Percentiles rank a stretch among this genome's conserved stretches.
Evolutionary conservation across 129 eudicot genomes (phyloP).

Genomic region (Artemisia argyi): DNA sequence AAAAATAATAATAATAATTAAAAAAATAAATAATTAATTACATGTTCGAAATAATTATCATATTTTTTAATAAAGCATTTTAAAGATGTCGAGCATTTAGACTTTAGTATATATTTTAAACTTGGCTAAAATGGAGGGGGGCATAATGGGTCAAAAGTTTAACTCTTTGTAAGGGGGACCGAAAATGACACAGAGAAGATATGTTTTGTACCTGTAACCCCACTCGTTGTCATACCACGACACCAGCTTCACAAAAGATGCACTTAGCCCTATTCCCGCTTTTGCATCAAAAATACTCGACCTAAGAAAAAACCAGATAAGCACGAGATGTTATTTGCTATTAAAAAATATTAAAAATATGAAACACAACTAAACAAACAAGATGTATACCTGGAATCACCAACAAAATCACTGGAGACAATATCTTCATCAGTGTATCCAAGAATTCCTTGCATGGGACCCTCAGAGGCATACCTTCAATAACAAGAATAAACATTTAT

Average conservation of each 20-base stretch:
- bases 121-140: neutral
- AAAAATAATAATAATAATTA: no score
- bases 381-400: conserved; percentile 73
- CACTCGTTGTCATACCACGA: conserved; percentile 97
- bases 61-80: no score
- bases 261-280: conserved; percentile 81
- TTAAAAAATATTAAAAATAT: neutral
- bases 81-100: no score
- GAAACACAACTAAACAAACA: neutral
- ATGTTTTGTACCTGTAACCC: conserved; percentile 81
- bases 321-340: neutral
- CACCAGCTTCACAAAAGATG: conserved; percentile 80
- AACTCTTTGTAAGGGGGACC: neutral
- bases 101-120: no score
- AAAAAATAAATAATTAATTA: no score
- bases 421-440: conserved; percentile 97
- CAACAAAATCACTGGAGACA: conserved; percentile 93
- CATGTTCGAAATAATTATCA: no score
- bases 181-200: neutral
- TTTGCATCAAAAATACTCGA: conserved; percentile 95
- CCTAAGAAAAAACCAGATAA: conserved; percentile 35
- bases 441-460: conserved; percentile 88
- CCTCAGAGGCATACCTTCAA: conserved; percentile 81
- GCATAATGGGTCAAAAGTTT: neutral
- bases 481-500: neutral